phyloP scores from a whole-genome alignment of 2,329 filamentous ascomycete species.

The Neonectria coccinea region DNA sequence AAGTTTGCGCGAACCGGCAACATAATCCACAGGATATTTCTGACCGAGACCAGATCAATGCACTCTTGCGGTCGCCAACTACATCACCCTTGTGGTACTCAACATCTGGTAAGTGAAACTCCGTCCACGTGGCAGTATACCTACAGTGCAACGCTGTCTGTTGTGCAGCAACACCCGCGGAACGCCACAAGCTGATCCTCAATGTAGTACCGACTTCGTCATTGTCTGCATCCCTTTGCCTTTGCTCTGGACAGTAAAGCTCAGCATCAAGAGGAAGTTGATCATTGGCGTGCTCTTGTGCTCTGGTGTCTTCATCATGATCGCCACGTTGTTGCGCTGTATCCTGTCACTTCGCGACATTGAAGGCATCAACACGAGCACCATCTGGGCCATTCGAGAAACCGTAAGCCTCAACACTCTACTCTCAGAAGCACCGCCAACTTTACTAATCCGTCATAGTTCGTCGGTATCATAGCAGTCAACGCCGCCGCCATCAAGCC shows the following conservation, averaged over 20 bases:
- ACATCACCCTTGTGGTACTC: slow-evolving; percentile 51
- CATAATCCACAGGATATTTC: not conserved
- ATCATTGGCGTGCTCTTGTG: slow-evolving; percentile 55
- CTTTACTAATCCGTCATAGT: slow-evolving; percentile 43
- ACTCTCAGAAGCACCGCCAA: not conserved
- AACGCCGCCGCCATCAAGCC: slow-evolving; percentile 57
- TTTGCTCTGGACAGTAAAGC: slow-evolving; percentile 54
- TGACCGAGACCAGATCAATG: slow-evolving; percentile 47
- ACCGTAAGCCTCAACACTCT: slow-evolving; percentile 44
- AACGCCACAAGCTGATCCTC: slow-evolving; percentile 17
- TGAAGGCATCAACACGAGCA: slow-evolving; percentile 52
- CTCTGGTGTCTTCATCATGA: slow-evolving; percentile 58
- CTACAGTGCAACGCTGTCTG: too few species aligned
- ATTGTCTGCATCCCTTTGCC: slow-evolving; percentile 56
- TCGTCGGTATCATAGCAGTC: slow-evolving; percentile 57
- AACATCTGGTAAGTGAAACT: slow-evolving; percentile 50
- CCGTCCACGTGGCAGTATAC: not conserved
- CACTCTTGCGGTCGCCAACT: slow-evolving; percentile 52
- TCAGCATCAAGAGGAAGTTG: slow-evolving; percentile 53
- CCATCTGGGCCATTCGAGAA: slow-evolving; percentile 58
- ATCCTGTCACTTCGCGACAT: slow-evolving; percentile 52
- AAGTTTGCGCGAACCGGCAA: slow-evolving; percentile 15
- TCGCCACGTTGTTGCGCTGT: slow-evolving; percentile 56
- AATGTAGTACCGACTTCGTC: slow-evolving; percentile 52
- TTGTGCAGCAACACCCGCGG: not conserved